Evolutionary conservation across 1,284 basidiomycete genomes (phyloP).

Genomic region (Wallemia mellicola): DNA sequence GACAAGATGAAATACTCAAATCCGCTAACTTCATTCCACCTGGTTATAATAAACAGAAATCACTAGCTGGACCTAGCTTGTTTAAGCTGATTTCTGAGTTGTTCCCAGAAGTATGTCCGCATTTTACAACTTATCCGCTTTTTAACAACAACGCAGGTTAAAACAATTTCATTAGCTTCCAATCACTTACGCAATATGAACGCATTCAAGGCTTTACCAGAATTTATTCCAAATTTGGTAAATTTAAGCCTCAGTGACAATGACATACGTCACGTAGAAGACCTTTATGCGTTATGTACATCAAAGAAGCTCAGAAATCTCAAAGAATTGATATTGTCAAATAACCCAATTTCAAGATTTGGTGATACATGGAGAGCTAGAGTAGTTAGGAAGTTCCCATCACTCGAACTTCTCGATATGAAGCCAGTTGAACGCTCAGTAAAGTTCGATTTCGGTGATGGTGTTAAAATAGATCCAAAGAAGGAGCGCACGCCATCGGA

Average conservation of each 20-base stretch:
- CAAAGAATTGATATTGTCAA: neutral
- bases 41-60: neutral
- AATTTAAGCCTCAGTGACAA: neutral
- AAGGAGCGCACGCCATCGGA: neutral
- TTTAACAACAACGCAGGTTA: neutral
- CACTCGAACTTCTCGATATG: neutral
- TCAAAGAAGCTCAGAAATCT: neutral
- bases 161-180: neutral
- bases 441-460: neutral
- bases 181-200: neutral
- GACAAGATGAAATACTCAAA: constrained; percentile 3
- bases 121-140: neutral
- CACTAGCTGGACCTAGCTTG: neutral
- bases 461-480: neutral
- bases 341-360: neutral
- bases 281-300: neutral
- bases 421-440: neutral
- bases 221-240: neutral
- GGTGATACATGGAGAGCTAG: neutral
- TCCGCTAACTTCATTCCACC: constrained; percentile 1
- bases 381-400: neutral
- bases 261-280: neutral
- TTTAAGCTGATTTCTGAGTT: neutral
- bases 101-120: neutral
- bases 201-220: neutral